phyloP scores from a whole-genome alignment of 192 early-diverging fungal genomes.

The Entomortierella lignicola region DNA sequence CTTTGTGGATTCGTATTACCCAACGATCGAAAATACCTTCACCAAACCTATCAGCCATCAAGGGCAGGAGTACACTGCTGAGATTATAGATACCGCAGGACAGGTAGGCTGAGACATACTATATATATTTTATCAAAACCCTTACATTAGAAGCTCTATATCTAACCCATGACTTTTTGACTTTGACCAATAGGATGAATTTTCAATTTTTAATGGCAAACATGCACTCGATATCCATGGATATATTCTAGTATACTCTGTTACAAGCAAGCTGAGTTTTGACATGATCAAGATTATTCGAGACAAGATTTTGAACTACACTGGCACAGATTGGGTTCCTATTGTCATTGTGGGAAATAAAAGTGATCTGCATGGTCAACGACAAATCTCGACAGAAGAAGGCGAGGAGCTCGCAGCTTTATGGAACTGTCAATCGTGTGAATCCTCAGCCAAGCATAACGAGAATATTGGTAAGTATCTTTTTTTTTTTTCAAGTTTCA shows the following conservation, averaged over 20 bases:
- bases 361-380: slow-evolving; percentile 81
- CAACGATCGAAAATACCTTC: slow-evolving; percentile 94
- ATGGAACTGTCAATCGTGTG: slow-evolving; percentile 89
- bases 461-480: slow-evolving; percentile 81
- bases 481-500: background rate
- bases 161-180: background rate
- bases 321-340: slow-evolving; percentile 90
- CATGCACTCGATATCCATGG: slow-evolving; percentile 93
- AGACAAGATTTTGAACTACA: slow-evolving; percentile 94
- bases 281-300: slow-evolving; percentile 91
- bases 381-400: slow-evolving; percentile 84
- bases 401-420: slow-evolving; percentile 79
- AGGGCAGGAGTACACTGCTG: slow-evolving; percentile 87
- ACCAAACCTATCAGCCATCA: slow-evolving; percentile 86
- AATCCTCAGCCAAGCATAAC: slow-evolving; percentile 93
- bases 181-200: slow-evolving; percentile 79
- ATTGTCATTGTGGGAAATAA: slow-evolving; percentile 96
- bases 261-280: slow-evolving; percentile 85
- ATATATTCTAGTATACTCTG: slow-evolving; percentile 94
- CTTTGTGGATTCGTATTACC: slow-evolving; percentile 93
- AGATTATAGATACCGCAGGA: slow-evolving; percentile 97
- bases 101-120: slow-evolving; percentile 68
- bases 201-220: slow-evolving; percentile 90
- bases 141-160: background rate
- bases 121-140: background rate